Conservation (phyloP, 73 alveolate genomes). For the Breviolum minutum region DNA sequence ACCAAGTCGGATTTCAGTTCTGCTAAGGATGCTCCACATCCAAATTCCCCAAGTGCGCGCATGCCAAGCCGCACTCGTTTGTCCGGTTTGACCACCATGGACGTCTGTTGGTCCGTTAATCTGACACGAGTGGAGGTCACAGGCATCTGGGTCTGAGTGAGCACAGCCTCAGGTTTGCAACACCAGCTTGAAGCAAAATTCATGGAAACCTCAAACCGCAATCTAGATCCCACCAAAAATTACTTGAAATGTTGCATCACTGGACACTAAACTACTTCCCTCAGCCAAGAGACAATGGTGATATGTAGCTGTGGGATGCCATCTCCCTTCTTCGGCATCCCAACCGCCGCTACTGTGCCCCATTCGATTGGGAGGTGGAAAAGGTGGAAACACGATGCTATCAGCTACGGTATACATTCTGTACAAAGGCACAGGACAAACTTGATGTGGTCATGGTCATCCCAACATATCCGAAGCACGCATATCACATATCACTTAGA, state of each 20-base stretch:
- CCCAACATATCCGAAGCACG: background rate
- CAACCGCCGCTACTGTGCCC: background rate
- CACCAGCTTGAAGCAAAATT: background rate
- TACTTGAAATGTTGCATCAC: too few species aligned
- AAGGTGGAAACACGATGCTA: background rate
- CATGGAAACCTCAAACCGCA: background rate
- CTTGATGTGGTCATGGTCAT: background rate
- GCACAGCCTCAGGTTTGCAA: background rate
- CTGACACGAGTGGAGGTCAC: background rate
- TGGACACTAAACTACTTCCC: background rate
- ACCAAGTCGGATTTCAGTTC: too few species aligned
- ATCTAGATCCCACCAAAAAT: too few species aligned
- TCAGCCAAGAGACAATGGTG: constrained; percentile 1
- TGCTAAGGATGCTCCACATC: too few species aligned
- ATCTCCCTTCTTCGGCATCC: constrained; percentile 21
- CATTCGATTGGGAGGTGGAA: background rate
- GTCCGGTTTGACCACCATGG: constrained; percentile 37
- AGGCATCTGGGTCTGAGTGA: constrained; percentile 5
- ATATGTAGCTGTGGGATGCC: constrained; percentile 8
- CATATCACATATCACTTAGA: background rate
- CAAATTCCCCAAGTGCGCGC: too few species aligned
- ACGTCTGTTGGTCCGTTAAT: constrained; percentile 21
- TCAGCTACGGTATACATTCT: too few species aligned
- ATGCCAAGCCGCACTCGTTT: constrained; percentile 22
- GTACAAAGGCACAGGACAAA: too few species aligned